Percentiles rank a stretch among this genome's conserved stretches.
Evolutionary conservation across 129 eudicot species (phyloP).

Genomic region (Deinandra increscens): DNA sequence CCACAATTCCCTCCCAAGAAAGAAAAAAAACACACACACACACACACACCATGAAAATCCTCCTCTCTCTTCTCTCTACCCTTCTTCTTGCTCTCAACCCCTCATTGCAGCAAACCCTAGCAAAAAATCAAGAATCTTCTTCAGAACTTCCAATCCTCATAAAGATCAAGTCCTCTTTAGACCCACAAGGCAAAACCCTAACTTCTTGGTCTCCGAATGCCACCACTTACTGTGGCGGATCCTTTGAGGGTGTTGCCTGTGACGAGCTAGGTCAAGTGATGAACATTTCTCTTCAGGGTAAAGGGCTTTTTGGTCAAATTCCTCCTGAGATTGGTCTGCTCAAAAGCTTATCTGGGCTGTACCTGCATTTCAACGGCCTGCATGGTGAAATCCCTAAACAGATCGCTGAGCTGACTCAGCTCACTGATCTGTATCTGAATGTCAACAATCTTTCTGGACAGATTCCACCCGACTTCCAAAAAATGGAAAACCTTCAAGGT

Average conservation of each 20-base stretch:
- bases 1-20: neutral
- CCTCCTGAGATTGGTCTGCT: slow-evolving; percentile 87
- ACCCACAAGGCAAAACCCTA: slow-evolving; percentile 58
- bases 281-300: slow-evolving; percentile 94
- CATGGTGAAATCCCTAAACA: slow-evolving; percentile 77
- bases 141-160: slow-evolving; percentile 46
- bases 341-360: slow-evolving; percentile 78
- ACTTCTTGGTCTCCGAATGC: slow-evolving; percentile 71
- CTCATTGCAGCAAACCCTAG: slow-evolving; percentile 27
- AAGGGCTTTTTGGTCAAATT: slow-evolving; percentile 69
- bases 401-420: slow-evolving; percentile 67
- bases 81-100: slow-evolving; percentile 11
- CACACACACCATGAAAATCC: slow-evolving; percentile 24
- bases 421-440: slow-evolving; percentile 84
- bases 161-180: slow-evolving; percentile 59
- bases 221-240: slow-evolving; percentile 55
- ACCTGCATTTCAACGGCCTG: slow-evolving; percentile 78
- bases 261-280: slow-evolving; percentile 68
- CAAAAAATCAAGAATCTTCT: slow-evolving; percentile 20
- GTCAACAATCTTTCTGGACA: slow-evolving; percentile 79
- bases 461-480: slow-evolving; percentile 67
- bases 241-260: slow-evolving; percentile 84
- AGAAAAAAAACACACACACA: neutral
- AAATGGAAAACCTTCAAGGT: slow-evolving; percentile 83
- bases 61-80: slow-evolving; percentile 27